Evolutionary conservation across 2,329 filamentous ascomycete species (phyloP), one percentile per base, ranked within the genome.

Genomic region (Paracoccidioides brasiliensis): DNA sequence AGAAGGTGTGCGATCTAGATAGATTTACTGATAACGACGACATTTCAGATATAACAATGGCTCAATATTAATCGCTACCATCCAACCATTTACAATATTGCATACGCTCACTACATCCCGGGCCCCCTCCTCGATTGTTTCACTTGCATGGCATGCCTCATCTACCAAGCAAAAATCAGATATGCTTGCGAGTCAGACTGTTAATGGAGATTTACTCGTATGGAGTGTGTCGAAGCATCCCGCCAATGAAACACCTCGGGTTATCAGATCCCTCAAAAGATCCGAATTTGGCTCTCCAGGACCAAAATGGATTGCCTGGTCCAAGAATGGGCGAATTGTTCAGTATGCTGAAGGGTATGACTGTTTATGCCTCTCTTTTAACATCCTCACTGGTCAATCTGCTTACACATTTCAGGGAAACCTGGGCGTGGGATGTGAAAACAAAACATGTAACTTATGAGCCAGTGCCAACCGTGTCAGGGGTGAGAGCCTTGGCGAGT

Each of bases 371-470:
- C 55, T 48, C 53, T 12, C 46, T 15, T 40, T 42, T 53, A 54
- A 38, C 57, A 53, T 8, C 6, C 41, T 32, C 48, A 35, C 54
- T 28, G 43, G 43, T 30, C 51, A 41, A 30, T 12, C 9, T 38
- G 28, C 42, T 55, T 8, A 41, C 33, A 56, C 57, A 48, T 59
- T 53, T 55, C 60, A 90, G 90, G 55, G 87, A 95, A 77, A 95
- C 90, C 41, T 84, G 88, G 64, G 86, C 90, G 56, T 98, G 93
- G 91, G 93, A 98, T 76, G 93, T 98, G 46, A 82, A 90, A 60
- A 98, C 93, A n/a, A 97, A 97, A 69, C 85, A 95, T 66, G 90
- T 98, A 63, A 90, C 89, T 3, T 94, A 84, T 70, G 90, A 96
- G 65, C 80, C 81, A 57, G 87, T 97, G 56, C 90, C 90, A 5